These are phyloP conservation scores for Rickenella mellea DNA, from an alignment of 768 basidiomycete genomes.

Conservation along the genomic window DNA sequence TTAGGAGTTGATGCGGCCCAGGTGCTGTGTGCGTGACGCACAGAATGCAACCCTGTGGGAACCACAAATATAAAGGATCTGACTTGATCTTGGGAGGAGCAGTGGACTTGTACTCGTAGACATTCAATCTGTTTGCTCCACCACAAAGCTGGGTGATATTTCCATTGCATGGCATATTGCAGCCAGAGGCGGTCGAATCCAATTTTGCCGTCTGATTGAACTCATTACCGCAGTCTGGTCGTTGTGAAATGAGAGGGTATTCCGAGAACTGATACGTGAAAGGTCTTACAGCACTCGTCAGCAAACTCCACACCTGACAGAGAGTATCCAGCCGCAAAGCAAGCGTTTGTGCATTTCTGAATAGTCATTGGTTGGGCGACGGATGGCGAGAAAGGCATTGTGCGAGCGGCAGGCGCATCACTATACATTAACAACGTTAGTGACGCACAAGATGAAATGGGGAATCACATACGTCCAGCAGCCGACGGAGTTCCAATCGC, in stretches of 20 bases:
- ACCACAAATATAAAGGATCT: slow-evolving; percentile 48
- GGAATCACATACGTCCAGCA: slow-evolving; percentile 49
- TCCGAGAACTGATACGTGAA: background rate
- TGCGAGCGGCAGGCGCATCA: slow-evolving; percentile 5
- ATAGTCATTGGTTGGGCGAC: slow-evolving; percentile 39
- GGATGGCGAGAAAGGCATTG: slow-evolving; percentile 3
- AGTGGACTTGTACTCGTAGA: slow-evolving; percentile 55
- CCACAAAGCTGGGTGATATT: slow-evolving; percentile 62
- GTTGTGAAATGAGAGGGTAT: slow-evolving; percentile 10
- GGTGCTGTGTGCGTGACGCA: slow-evolving; percentile 8
- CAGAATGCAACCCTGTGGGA: slow-evolving; percentile 60
- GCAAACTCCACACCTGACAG: slow-evolving; percentile 32
- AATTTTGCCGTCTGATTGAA: slow-evolving; percentile 36
- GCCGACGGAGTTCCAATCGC: slow-evolving; percentile 59
- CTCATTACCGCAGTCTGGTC: slow-evolving; percentile 38
- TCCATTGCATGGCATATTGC: slow-evolving; percentile 59
- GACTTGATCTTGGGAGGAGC: slow-evolving; percentile 42
- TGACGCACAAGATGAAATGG: slow-evolving; percentile 4
- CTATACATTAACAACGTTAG: background rate
- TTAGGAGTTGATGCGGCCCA: background rate
- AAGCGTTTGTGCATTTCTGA: slow-evolving; percentile 50
- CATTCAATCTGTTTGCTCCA: slow-evolving; percentile 54
- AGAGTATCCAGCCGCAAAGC: slow-evolving; percentile 42
- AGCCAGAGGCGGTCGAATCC: slow-evolving; percentile 37
- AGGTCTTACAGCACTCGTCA: slow-evolving; percentile 43